A percentile compares a stretch with the other conserved stretches of the same genome.
phyloP scores from a whole-genome alignment of 176 grass and related monocot species.

The Oryza coarctata region DNA sequence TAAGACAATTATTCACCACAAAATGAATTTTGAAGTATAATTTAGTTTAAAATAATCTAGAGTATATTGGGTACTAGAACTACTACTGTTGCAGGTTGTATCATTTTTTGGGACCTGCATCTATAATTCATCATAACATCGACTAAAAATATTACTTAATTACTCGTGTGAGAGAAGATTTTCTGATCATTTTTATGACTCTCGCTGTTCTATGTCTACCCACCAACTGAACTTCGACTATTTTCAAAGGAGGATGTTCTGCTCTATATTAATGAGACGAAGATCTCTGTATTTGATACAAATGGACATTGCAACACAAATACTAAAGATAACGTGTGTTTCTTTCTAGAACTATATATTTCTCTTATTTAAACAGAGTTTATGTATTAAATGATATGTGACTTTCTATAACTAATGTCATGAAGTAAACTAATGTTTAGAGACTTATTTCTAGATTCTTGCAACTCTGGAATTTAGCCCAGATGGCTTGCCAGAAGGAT shows the following conservation, averaged over 20 bases:
- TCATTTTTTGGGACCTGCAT: no score
- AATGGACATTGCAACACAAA: slow-evolving; percentile 29
- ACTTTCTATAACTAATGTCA: background rate
- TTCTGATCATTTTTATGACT: background rate
- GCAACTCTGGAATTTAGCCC: slow-evolving; percentile 39
- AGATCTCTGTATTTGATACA: slow-evolving; percentile 15
- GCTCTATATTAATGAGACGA: slow-evolving; percentile 30
- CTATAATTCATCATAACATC: no score
- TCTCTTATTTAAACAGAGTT: background rate
- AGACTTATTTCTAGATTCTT: slow-evolving; percentile 29
- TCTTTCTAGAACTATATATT: background rate
- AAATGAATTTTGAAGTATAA: no score
- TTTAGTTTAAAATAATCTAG: no score
- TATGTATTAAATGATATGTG: background rate
- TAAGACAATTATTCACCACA: no score
- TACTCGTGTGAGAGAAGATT: no score
- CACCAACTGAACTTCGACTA: background rate
- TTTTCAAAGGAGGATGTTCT: slow-evolving; percentile 47
- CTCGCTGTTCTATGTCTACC: slow-evolving; percentile 38
- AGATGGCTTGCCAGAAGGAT: slow-evolving; percentile 40
- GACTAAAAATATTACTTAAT: no score
- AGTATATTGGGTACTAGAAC: no score
- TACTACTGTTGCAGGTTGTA: no score
- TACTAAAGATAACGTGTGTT: slow-evolving; percentile 20
- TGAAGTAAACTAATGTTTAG: no score